Evolutionary conservation across 176 grass and related monocot species (phyloP).

Genomic region (Aegilops tauschii): DNA sequence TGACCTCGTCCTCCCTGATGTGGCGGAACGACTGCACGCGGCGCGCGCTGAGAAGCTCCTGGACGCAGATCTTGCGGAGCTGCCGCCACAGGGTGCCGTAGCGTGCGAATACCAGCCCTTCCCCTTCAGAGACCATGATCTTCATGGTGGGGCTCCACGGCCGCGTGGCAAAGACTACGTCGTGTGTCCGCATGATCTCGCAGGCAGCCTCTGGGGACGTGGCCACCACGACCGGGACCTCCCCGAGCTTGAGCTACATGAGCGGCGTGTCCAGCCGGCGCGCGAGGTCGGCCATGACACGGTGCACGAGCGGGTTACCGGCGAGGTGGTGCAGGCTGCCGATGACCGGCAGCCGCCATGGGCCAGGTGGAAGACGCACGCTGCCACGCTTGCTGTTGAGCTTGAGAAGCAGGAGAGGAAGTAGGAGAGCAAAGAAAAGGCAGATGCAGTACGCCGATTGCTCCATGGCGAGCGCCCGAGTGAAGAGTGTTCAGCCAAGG

Average conservation of each 20-base stretch:
- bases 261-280: slow-evolving; percentile 3
- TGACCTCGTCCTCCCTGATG: slow-evolving; percentile 29
- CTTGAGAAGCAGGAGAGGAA: too few species aligned
- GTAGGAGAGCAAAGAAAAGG: too few species aligned
- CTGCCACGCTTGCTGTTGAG: too few species aligned
- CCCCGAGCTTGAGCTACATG: slow-evolving; percentile 44
- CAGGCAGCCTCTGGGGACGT: slow-evolving; percentile 8
- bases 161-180: slow-evolving; percentile 19
- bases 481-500: too few species aligned
- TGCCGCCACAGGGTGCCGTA: slow-evolving; percentile 33
- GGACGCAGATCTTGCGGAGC: slow-evolving; percentile 19
- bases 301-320: background rate
- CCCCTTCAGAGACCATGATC: background rate
- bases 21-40: slow-evolving; percentile 35
- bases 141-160: slow-evolving; percentile 3
- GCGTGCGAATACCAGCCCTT: slow-evolving; percentile 20
- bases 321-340: slow-evolving; percentile 47
- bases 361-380: background rate
- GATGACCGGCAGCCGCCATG: slow-evolving; percentile 33
- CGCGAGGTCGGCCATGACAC: slow-evolving; percentile 27
- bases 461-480: too few species aligned
- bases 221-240: slow-evolving; percentile 24
- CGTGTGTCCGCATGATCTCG: slow-evolving; percentile 15
- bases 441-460: too few species aligned
- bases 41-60: slow-evolving; percentile 20